phyloP scores from a whole-genome alignment of 164 flowering plant genomes.

The Stephania yunnanensis region DNA sequence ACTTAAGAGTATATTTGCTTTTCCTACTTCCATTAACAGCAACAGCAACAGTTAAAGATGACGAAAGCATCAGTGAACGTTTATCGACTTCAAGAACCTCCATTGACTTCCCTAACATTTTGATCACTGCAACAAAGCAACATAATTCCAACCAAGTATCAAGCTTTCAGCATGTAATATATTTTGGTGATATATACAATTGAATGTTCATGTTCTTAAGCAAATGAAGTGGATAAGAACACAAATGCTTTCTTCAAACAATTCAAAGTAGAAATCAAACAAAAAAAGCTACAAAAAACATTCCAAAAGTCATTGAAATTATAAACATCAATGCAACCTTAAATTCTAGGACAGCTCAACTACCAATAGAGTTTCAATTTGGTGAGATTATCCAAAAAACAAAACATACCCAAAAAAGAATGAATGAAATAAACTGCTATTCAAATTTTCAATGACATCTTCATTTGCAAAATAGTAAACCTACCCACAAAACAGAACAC shows the following conservation, averaged over 20 bases:
- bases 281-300: not conserved
- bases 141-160: not conserved
- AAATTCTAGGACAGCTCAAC: not conserved
- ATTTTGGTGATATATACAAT: not conserved
- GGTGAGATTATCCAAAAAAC: not conserved
- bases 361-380: not conserved
- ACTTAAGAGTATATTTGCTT: conserved; percentile 49
- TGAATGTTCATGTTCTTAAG: not conserved
- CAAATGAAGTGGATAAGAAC: not conserved
- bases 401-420: not conserved
- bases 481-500: not conserved
- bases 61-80: conserved; percentile 14
- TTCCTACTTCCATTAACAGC: conserved; percentile 57
- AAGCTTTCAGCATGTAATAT: not conserved
- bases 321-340: not conserved
- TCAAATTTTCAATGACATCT: not conserved
- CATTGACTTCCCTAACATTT: conserved; percentile 27
- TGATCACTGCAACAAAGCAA: conserved; percentile 1
- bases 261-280: not conserved
- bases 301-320: not conserved
- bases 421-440: too few species aligned
- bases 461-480: not conserved
- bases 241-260: not conserved
- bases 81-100: conserved; percentile 25
- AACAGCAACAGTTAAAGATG: conserved; percentile 36